A percentile compares a stretch with the other conserved stretches of the same genome.
Conservation (phyloP, 2,329 filamentous ascomycete species). For the Fusarium musae region DNA sequence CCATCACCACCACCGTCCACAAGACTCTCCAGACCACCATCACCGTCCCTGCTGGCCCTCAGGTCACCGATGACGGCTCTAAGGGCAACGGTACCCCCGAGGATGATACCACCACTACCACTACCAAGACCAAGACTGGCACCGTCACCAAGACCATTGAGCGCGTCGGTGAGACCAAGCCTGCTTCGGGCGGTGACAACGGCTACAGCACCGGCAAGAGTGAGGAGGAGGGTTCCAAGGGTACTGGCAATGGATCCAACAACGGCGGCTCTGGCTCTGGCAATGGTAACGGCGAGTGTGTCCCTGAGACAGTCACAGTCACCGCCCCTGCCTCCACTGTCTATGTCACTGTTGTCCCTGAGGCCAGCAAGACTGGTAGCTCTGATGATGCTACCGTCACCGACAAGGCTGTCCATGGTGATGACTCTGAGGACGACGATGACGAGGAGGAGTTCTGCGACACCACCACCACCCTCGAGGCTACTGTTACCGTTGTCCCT, state of each 20-base stretch:
- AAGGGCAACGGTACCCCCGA: conserved; percentile 34
- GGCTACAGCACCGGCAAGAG: conserved; percentile 29
- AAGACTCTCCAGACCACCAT: conserved; percentile 55
- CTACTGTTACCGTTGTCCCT: conserved; percentile 54
- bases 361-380: conserved; percentile 35
- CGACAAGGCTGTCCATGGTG: conserved; percentile 16
- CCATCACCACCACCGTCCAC: conserved; percentile 58
- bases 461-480: conserved; percentile 45
- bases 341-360: conserved; percentile 49
- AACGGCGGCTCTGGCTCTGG: neutral
- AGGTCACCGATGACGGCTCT: conserved; percentile 31
- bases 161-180: conserved; percentile 39
- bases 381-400: conserved; percentile 40
- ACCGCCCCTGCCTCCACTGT: conserved; percentile 50
- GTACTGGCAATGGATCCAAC: conserved; percentile 23
- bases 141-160: conserved; percentile 52
- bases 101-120: conserved; percentile 53
- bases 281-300: conserved; percentile 20
- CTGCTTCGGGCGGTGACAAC: conserved; percentile 35
- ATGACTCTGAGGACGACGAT: conserved; percentile 25
- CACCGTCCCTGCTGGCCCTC: conserved; percentile 41
- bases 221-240: conserved; percentile 24
- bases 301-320: conserved; percentile 47
- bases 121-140: conserved; percentile 51
- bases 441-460: conserved; percentile 37